These are phyloP conservation scores for Mimosa pudica DNA, from an alignment of 306 rosid species.

Conservation along the genomic window DNA sequence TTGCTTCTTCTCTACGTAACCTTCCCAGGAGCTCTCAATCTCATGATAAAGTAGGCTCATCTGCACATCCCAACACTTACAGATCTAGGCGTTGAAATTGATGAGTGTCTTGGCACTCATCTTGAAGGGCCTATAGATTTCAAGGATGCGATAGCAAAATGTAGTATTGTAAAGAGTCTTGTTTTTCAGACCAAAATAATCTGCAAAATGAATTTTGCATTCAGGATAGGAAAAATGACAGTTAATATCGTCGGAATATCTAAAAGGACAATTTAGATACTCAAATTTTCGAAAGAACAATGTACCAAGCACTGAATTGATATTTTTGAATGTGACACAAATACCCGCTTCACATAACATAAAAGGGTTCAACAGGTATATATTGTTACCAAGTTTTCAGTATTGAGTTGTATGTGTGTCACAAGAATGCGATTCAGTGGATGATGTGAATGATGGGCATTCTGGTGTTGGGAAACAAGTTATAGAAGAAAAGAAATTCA, in stretches of 20 bases:
- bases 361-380: conserved; percentile 35
- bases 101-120: conserved; percentile 37
- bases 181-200: conserved; percentile 44
- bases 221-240: conserved; percentile 25
- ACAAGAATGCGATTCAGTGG: conserved; percentile 44
- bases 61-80: background rate
- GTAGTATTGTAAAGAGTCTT: conserved; percentile 30
- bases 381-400: conserved; percentile 41
- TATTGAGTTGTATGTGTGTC: conserved; percentile 37
- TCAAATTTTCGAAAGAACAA: too few relatives aligned
- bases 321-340: too few relatives aligned
- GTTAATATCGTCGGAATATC: too few relatives aligned
- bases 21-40: conserved; percentile 25
- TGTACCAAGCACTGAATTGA: too few relatives aligned
- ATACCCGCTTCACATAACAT: too few relatives aligned
- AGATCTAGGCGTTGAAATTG: conserved; percentile 44
- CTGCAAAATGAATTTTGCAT: conserved; percentile 23
- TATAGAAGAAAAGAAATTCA: conserved; percentile 35
- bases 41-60: conserved; percentile 33
- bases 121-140: conserved; percentile 43
- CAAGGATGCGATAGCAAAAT: conserved; percentile 35
- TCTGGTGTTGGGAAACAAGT: conserved; percentile 39
- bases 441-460: conserved; percentile 40
- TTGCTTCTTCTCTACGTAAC: too few relatives aligned
- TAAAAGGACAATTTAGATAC: too few relatives aligned